A percentile compares a stretch with the other conserved stretches of the same genome.
phyloP scores from a whole-genome alignment of 169 alveolate species.

The Plasmodium gonderi region DNA sequence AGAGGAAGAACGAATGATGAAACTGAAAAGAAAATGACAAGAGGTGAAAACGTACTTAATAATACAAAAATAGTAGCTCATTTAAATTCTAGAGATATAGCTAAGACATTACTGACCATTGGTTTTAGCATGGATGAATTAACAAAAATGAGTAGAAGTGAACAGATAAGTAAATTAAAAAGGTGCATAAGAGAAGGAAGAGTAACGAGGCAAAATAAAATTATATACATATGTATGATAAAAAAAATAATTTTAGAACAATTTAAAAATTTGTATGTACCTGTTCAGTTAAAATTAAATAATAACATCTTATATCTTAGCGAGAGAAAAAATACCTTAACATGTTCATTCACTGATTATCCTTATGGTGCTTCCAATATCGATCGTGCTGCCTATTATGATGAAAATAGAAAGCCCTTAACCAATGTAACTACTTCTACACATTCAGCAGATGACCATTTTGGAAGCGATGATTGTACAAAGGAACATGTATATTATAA shows the following conservation, averaged over 20 bases:
- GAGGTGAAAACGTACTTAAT: neutral
- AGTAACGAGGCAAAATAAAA: conserved; percentile 7
- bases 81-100: conserved; percentile 12
- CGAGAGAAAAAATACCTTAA: neutral
- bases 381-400: neutral
- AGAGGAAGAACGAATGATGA: neutral
- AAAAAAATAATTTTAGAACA: conserved; percentile 54
- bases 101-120: neutral
- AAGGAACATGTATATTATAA: neutral
- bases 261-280: conserved; percentile 22
- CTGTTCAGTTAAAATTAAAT: conserved; percentile 31
- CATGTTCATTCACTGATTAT: neutral
- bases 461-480: neutral
- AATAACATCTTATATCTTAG: conserved; percentile 24
- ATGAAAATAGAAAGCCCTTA: neutral
- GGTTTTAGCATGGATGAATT: conserved; percentile 4
- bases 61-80: neutral
- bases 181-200: neutral
- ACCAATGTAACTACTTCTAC: neutral
- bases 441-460: neutral
- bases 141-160: conserved; percentile 31
- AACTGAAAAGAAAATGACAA: neutral
- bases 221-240: conserved; percentile 38
- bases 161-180: conserved; percentile 33
- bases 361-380: neutral